Percentiles rank a stretch among this genome's conserved stretches.
These are phyloP conservation scores for Angophora floribunda DNA, from an alignment of 345 rosid species.

Conservation along the genomic window DNA sequence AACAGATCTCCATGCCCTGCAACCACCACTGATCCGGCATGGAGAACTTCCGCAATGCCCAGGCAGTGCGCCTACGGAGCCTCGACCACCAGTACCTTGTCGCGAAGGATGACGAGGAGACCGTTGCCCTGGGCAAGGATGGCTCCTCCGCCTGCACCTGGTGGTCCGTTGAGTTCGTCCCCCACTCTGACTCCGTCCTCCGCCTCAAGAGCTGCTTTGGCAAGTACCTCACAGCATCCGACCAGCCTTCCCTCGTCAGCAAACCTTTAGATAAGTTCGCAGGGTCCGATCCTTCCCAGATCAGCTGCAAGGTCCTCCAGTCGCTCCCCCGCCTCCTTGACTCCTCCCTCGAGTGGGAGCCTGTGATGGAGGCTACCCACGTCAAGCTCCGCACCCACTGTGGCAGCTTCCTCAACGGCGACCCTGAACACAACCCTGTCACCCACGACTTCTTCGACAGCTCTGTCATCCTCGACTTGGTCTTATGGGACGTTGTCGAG, in stretches of 20 bases:
- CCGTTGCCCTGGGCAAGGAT: background rate
- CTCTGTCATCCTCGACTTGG: no score
- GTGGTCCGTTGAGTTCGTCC: slow-evolving; percentile 15
- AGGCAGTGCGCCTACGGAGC: slow-evolving; percentile 58
- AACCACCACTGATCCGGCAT: slow-evolving; percentile 2
- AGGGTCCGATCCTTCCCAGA: background rate
- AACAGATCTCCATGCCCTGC: no score
- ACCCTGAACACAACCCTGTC: no score
- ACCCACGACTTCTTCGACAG: no score
- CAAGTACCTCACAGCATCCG: slow-evolving; percentile 25
- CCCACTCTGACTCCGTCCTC: background rate
- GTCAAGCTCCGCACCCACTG: slow-evolving; percentile 40
- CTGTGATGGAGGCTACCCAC: slow-evolving; percentile 36
- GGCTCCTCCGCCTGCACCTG: background rate
- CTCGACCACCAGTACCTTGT: slow-evolving; percentile 67
- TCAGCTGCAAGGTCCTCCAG: slow-evolving; percentile 22
- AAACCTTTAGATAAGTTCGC: background rate
- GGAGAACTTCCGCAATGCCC: slow-evolving; percentile 62
- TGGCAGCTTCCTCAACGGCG: no score
- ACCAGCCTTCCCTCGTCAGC: slow-evolving; percentile 18
- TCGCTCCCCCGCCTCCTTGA: background rate
- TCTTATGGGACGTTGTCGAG: no score
- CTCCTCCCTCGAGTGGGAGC: slow-evolving; percentile 29
- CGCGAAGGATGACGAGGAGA: slow-evolving; percentile 18
- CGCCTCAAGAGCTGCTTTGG: slow-evolving; percentile 22